Evolutionary conservation across 306 rosid genomes (phyloP), one percentile per base, ranked within the genome.

Genomic region (Dicorynia guianensis): DNA sequence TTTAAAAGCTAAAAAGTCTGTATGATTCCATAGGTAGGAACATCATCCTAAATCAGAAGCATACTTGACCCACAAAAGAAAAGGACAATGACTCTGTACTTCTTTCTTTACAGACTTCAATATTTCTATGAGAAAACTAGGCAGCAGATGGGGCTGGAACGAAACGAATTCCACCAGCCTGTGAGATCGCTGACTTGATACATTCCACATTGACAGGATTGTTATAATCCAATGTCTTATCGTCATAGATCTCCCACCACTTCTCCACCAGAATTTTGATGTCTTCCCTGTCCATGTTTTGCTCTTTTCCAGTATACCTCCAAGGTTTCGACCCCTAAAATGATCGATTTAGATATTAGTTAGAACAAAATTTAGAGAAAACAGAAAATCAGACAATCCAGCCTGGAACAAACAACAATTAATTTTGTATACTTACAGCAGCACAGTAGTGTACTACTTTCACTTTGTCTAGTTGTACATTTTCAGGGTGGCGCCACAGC

Each of bases 381-480:
- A 25, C 30, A 1, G 30, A 25, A 25, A 25, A 25, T 25, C 30
- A 25, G 30, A 25, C 30, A 25, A 25, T 2, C 30, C 2, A 25
- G 1, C 2, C 30, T 25, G 2, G 30, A 25, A 25, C 30, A 25
- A 2, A 25, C 30, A 25, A 2, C 2, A 25, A 25, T 53, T 7
- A 13, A 35, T n/a, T 47, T 33, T 2, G 3, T 10, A 56, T 15
- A 82, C 98, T 91, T 69, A 89, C 97, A 8, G 82, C 77, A 39
- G 98, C 96, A 58, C 98, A 94, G 5, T 91, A 91, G 69, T 94
- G 97, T 17, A 87, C 96, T 33, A 94, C 98, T 77, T 94, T 94
- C 5, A 88, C 90, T 33, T 85, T 72, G 6, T 88, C 83, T 9
- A 93, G 88, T 9, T 87, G 73, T 4, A 93, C 80, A 11, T 91